Evolutionary conservation across 805 yeast species (phyloP).

Genomic region (Pichia insulana): DNA sequence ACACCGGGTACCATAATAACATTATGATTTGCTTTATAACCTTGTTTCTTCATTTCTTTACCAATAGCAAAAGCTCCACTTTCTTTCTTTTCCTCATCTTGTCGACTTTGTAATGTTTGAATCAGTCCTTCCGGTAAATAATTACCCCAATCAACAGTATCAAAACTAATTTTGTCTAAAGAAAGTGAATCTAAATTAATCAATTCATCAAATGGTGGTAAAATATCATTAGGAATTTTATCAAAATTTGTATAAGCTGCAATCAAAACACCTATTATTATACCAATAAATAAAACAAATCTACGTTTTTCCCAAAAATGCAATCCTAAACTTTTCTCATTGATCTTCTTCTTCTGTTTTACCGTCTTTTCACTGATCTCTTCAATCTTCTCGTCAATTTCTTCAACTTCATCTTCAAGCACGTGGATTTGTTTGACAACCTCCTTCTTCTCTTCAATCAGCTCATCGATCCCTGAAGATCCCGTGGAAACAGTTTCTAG

Average conservation of each 20-base stretch:
- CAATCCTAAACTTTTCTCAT: conserved; percentile 2
- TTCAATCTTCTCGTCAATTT: conserved; percentile 6
- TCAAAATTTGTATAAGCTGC: conserved; percentile 52
- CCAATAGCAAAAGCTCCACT: conserved; percentile 90
- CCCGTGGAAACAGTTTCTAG: neutral
- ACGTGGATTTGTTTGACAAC: conserved; percentile 3
- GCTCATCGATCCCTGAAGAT: neutral
- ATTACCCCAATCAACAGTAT: conserved; percentile 64
- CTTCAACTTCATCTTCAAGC: conserved; percentile 5
- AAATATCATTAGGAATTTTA: conserved; percentile 32
- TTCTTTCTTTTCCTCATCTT: conserved; percentile 39
- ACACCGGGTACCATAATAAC: conserved; percentile 95
- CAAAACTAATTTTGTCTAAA: conserved; percentile 50
- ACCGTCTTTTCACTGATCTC: neutral
- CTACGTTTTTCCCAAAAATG: conserved; percentile 15
- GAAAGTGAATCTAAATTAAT: conserved; percentile 45
- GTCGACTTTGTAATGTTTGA: conserved; percentile 50
- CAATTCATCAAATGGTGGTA: conserved; percentile 42
- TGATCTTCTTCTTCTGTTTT: neutral
- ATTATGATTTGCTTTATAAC: conserved; percentile 54
- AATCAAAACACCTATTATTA: conserved; percentile 55
- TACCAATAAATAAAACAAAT: conserved; percentile 43
- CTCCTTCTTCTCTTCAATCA: conserved; percentile 5
- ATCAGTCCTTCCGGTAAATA: conserved; percentile 60
- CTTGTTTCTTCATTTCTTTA: conserved; percentile 42